phyloP scores from a whole-genome alignment of 73 alveolate species.

The Blepharisma japonicum region DNA sequence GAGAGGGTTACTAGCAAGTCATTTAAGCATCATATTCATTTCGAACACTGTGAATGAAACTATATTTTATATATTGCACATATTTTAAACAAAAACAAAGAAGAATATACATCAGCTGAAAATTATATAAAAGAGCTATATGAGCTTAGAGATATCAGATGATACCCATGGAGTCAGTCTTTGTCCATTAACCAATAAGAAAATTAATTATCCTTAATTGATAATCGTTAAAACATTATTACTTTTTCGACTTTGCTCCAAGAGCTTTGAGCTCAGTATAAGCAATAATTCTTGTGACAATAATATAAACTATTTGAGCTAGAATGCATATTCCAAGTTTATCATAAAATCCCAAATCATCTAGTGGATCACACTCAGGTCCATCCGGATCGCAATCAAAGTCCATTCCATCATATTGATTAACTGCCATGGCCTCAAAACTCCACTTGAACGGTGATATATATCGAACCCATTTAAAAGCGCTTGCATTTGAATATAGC shows the following conservation, averaged over 20 bases:
- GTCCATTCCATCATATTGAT: not conserved
- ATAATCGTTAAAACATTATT: no score
- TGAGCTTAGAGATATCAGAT: constrained; percentile 71
- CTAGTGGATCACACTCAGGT: not conserved
- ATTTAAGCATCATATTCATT: constrained; percentile 67
- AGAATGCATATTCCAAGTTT: not conserved
- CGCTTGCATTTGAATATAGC: not conserved
- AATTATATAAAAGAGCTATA: constrained; percentile 75
- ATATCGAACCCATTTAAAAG: not conserved
- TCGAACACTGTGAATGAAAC: constrained; percentile 83
- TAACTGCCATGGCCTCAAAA: not conserved
- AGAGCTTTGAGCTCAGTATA: not conserved
- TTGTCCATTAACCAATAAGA: not conserved
- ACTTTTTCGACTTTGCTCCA: no score
- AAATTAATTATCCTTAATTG: not conserved
- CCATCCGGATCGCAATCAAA: not conserved
- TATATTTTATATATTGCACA: constrained; percentile 86
- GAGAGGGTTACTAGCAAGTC: constrained; percentile 68
- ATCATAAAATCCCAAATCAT: not conserved
- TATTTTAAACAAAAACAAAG: constrained; percentile 79
- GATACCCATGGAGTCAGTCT: constrained; percentile 77
- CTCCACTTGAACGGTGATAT: not conserved
- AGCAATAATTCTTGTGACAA: not conserved
- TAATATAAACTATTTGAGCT: not conserved
- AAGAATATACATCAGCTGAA: constrained; percentile 90